Evolutionary conservation across 2,329 filamentous ascomycete genomes (phyloP).

Genomic region (Capronia americana): DNA sequence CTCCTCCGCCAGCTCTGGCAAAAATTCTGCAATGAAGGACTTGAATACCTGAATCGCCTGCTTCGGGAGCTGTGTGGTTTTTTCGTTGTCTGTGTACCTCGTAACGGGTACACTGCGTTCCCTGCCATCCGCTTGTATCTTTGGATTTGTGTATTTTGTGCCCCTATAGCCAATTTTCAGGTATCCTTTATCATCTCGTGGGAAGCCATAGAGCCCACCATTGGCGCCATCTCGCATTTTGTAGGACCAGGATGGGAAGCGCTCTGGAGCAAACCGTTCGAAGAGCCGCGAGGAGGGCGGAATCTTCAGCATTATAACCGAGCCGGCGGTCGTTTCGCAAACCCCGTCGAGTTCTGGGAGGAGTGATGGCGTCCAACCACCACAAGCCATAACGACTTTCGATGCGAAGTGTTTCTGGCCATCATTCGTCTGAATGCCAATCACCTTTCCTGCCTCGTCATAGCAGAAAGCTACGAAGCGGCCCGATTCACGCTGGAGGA

Average conservation of each 20-base stretch:
- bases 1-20: slow-evolving; percentile 52
- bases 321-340: slow-evolving; percentile 58
- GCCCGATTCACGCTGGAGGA: slow-evolving; percentile 48
- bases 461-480: slow-evolving; percentile 43
- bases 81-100: slow-evolving; percentile 42
- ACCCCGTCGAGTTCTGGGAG: slow-evolving; percentile 56
- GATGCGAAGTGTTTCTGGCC: slow-evolving; percentile 14
- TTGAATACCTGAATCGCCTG: slow-evolving; percentile 42
- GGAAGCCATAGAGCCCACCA: slow-evolving; percentile 59
- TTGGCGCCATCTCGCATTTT: slow-evolving; percentile 46
- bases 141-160: slow-evolving; percentile 58
- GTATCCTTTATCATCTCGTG: slow-evolving; percentile 51
- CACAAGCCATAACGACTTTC: slow-evolving; percentile 71
- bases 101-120: slow-evolving; percentile 53
- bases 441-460: slow-evolving; percentile 41
- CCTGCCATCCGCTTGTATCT: slow-evolving; percentile 45
- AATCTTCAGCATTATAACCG: slow-evolving; percentile 54
- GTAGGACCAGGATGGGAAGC: slow-evolving; percentile 56
- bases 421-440: slow-evolving; percentile 27
- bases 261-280: slow-evolving; percentile 50
- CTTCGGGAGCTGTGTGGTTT: slow-evolving; percentile 38
- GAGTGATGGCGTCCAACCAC: slow-evolving; percentile 83
- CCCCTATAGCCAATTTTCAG: slow-evolving; percentile 60
- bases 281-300: slow-evolving; percentile 48
- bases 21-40: slow-evolving; percentile 48